phyloP scores from a whole-genome alignment of 441 rosid genomes.

The Euphorbia celastroides region DNA sequence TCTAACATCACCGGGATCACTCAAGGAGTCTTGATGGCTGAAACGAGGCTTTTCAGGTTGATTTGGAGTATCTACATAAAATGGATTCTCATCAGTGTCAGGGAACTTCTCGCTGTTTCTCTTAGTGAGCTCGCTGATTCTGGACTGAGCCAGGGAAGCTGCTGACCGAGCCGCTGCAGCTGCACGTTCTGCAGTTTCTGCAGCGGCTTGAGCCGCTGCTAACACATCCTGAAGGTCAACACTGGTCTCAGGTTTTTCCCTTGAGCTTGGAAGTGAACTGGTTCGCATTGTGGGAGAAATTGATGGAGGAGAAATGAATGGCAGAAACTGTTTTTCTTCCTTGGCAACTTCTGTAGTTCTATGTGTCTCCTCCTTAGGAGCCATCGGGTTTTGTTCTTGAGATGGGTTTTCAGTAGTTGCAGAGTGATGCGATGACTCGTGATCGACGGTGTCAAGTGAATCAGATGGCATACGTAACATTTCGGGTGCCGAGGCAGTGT shows the following conservation, averaged over 20 bases:
- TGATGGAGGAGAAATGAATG: constrained; percentile 52
- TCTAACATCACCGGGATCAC: constrained; percentile 17
- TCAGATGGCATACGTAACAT: constrained; percentile 20
- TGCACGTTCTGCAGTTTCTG: constrained; percentile 83
- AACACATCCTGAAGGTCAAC: constrained; percentile 80
- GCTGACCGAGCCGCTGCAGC: constrained; percentile 94
- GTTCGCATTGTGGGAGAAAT: constrained; percentile 31
- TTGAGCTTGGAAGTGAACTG: constrained; percentile 23
- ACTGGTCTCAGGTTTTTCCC: constrained; percentile 36
- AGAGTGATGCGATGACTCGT: constrained; percentile 31
- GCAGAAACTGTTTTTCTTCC: constrained; percentile 60
- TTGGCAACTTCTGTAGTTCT: constrained; percentile 21
- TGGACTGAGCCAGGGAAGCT: constrained; percentile 86
- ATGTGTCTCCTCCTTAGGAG: constrained; percentile 23
- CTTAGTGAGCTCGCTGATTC: constrained; percentile 71
- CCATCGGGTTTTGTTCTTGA: constrained; percentile 22
- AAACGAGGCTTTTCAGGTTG: constrained; percentile 32
- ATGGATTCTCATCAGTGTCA: constrained; percentile 58
- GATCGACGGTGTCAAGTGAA: constrained; percentile 23
- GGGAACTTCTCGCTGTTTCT: constrained; percentile 38
- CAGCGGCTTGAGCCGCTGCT: constrained; percentile 86
- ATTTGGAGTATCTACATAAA: constrained; percentile 33
- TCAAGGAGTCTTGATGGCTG: constrained; percentile 39
- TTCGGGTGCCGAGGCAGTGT: constrained; percentile 36
- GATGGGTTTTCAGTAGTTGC: constrained; percentile 25